phyloP scores from a whole-genome alignment of 805 yeast genomes.

The Nakazawaea anatomiae region DNA sequence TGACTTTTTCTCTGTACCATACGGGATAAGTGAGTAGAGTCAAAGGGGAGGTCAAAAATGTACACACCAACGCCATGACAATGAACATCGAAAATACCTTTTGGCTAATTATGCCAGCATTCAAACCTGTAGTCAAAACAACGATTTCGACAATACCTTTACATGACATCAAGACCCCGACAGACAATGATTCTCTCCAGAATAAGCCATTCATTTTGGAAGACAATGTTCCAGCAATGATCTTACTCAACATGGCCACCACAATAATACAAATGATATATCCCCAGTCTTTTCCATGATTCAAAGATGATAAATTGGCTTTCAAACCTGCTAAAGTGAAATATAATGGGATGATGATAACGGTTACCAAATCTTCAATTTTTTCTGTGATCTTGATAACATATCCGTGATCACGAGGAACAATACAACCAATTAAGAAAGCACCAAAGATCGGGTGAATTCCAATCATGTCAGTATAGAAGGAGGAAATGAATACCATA shows the following conservation, averaged over 20 bases:
- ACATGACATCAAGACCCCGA: conserved; percentile 81
- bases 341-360: conserved; percentile 68
- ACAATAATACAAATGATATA: conserved; percentile 62
- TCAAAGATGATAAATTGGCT: conserved; percentile 58
- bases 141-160: conserved; percentile 86
- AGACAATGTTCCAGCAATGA: conserved; percentile 60
- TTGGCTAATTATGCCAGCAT: conserved; percentile 59
- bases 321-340: conserved; percentile 76
- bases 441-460: conserved; percentile 88
- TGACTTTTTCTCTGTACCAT: conserved; percentile 47
- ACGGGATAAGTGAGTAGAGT: conserved; percentile 59
- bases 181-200: conserved; percentile 72
- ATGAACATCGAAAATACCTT: conserved; percentile 75
- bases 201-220: conserved; percentile 56
- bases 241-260: conserved; percentile 64
- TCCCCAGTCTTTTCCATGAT: conserved; percentile 71
- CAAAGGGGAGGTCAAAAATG: conserved; percentile 76
- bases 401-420: conserved; percentile 73
- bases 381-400: conserved; percentile 65
- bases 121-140: conserved; percentile 67
- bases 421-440: conserved; percentile 66
- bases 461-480: conserved; percentile 78
- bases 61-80: conserved; percentile 74
- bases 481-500: conserved; percentile 59
- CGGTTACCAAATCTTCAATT: conserved; percentile 71